Percentiles rank a stretch among this genome's conserved stretches.
phyloP scores from a whole-genome alignment of 2,329 filamentous ascomycete species.

The Saccharata proteae region DNA sequence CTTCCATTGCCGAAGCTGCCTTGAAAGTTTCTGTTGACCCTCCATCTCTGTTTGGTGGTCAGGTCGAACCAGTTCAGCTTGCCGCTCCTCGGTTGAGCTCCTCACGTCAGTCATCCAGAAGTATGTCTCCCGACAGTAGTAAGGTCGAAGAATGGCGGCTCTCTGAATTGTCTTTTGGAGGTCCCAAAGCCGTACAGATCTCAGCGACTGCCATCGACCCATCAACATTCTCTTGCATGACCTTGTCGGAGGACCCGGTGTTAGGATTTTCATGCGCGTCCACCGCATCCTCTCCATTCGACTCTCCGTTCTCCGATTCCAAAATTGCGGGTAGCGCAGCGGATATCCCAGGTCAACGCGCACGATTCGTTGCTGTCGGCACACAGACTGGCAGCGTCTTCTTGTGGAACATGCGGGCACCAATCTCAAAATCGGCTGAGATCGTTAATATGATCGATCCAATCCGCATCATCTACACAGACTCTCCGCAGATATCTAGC shows the following conservation, averaged over 20 bases:
- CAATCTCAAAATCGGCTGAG: constrained; percentile 41
- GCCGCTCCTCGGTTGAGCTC: too few relatives aligned
- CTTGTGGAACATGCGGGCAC: constrained; percentile 73
- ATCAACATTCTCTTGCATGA: constrained; percentile 60
- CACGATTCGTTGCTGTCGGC: constrained; percentile 68
- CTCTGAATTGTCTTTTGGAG: constrained; percentile 50
- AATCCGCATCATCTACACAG: constrained; percentile 73
- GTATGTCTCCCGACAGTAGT: constrained; percentile 23
- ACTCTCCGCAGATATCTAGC: constrained; percentile 76
- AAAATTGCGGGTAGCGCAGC: constrained; percentile 30
- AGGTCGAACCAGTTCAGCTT: constrained; percentile 12
- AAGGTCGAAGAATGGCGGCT: constrained; percentile 53
- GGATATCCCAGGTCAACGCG: constrained; percentile 75
- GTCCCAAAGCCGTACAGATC: constrained; percentile 48
- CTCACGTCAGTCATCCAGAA: constrained; percentile 1
- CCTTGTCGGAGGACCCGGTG: constrained; percentile 67
- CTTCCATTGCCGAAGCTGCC: constrained; percentile 8
- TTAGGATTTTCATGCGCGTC: constrained; percentile 45
- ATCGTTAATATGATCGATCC: constrained; percentile 52
- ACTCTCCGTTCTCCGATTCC: constrained; percentile 40
- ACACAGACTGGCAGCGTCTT: constrained; percentile 67
- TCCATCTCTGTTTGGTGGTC: constrained; percentile 41
- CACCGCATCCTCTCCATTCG: constrained; percentile 40
- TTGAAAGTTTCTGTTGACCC: constrained; percentile 11
- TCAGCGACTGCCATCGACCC: constrained; percentile 60